phyloP scores from a whole-genome alignment of 139 green algal species.

The Volvox africanus region DNA sequence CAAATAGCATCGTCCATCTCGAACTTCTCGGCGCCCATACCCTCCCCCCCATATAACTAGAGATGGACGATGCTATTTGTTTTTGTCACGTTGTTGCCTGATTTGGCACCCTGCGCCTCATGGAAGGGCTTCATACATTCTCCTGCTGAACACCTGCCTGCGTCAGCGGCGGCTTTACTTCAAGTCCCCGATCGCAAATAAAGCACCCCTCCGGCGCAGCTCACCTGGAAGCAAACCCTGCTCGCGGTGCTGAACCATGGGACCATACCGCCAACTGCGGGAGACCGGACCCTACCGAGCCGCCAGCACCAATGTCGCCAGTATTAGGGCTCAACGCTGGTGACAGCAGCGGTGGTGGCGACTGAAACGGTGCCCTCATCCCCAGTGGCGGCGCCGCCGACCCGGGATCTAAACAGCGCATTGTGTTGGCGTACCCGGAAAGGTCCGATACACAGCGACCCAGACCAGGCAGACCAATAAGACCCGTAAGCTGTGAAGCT shows the following conservation, averaged over 20 bases:
- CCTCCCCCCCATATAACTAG: no score
- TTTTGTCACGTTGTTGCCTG: no score
- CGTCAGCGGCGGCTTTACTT: no score
- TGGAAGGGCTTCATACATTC: neutral
- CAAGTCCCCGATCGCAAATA: neutral
- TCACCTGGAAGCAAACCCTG: neutral
- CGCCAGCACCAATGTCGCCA: neutral
- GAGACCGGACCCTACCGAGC: neutral
- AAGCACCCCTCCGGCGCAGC: neutral
- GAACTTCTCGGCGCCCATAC: no score
- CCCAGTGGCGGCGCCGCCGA: neutral
- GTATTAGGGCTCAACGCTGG: neutral
- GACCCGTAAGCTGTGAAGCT: no score
- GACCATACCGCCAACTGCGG: neutral
- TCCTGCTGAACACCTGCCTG: no score
- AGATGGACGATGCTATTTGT: no score
- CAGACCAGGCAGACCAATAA: neutral
- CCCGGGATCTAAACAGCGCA: neutral
- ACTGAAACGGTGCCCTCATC: neutral
- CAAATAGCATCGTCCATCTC: no score
- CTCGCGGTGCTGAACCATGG: neutral
- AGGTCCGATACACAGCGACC: conserved; percentile 14
- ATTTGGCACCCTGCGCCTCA: neutral
- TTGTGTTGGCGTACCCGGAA: neutral
- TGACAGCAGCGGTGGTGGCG: neutral